These are phyloP conservation scores for Chlorociboria aeruginascens DNA, from an alignment of 495 filamentous ascomycete species.

Conservation along the genomic window DNA sequence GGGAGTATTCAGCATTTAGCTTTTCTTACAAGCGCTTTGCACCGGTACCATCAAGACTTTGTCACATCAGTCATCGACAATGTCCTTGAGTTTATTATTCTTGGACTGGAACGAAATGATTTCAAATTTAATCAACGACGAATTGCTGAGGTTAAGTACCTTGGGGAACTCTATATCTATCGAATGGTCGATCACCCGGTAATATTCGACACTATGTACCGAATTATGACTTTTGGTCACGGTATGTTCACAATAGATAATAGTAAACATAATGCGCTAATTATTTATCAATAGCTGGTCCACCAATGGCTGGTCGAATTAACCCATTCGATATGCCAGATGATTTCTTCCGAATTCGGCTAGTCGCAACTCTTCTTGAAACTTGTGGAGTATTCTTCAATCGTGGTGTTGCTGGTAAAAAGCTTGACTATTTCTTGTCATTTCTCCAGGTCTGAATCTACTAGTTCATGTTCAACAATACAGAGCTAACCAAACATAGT, in stretches of 20 bases:
- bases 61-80: slow-evolving; percentile 81
- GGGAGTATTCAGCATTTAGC: slow-evolving; percentile 93
- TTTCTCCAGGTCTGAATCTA: slow-evolving; percentile 62
- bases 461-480: neutral
- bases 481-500: slow-evolving; percentile 33
- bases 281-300: slow-evolving; percentile 43
- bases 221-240: slow-evolving; percentile 85
- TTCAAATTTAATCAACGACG: slow-evolving; percentile 97
- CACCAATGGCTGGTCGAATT: slow-evolving; percentile 62
- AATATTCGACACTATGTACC: slow-evolving; percentile 91
- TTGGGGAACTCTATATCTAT: slow-evolving; percentile 97
- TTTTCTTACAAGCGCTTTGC: slow-evolving; percentile 76
- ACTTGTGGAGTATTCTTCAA: slow-evolving; percentile 96
- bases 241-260: slow-evolving; percentile 25
- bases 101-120: slow-evolving; percentile 89
- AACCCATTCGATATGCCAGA: slow-evolving; percentile 77
- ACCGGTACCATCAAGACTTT: slow-evolving; percentile 86
- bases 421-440: slow-evolving; percentile 93
- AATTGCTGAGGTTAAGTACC: slow-evolving; percentile 90
- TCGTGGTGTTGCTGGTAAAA: slow-evolving; percentile 85
- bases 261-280: slow-evolving; percentile 18
- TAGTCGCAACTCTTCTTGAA: slow-evolving; percentile 82
- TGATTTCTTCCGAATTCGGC: slow-evolving; percentile 88
- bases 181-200: slow-evolving; percentile 92
- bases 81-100: slow-evolving; percentile 72